A percentile compares a stretch with the other conserved stretches of the same genome.
Evolutionary conservation across 2,329 filamentous ascomycete species (phyloP).

Genomic region (Fusarium sp.): DNA sequence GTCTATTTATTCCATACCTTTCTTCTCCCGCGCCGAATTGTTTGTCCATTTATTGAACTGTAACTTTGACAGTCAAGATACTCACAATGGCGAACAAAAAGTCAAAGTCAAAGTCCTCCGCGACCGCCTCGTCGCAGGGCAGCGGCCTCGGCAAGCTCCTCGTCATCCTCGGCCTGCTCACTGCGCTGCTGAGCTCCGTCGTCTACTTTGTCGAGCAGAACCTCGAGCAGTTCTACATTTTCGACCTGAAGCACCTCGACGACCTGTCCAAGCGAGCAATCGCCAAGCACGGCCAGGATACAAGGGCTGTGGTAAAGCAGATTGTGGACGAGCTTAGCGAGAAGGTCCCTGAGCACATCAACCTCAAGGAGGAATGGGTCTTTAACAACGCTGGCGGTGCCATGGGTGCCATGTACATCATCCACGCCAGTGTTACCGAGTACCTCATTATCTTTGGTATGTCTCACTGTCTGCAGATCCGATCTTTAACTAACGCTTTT

Average conservation of each 20-base stretch:
- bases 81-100: constrained; percentile 36
- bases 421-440: constrained; percentile 91
- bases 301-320: constrained; percentile 73
- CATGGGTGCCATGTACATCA: constrained; percentile 92
- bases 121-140: constrained; percentile 38
- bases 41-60: constrained; percentile 3
- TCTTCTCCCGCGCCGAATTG: constrained; percentile 12
- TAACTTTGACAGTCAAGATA: constrained; percentile 10
- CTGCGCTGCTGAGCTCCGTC: constrained; percentile 67
- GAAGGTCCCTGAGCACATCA: constrained; percentile 69
- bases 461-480: constrained; percentile 12
- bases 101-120: constrained; percentile 40
- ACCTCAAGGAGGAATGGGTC: constrained; percentile 83
- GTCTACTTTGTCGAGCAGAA: constrained; percentile 70
- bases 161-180: constrained; percentile 64
- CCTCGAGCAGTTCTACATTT: constrained; percentile 79
- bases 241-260: constrained; percentile 76
- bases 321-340: constrained; percentile 76
- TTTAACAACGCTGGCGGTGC: constrained; percentile 94
- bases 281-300: constrained; percentile 79
- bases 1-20: constrained; percentile 9
- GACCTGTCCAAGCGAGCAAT: constrained; percentile 76
- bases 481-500: constrained; percentile 16
- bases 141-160: constrained; percentile 57
- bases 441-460: constrained; percentile 87